phyloP scores from a whole-genome alignment of 805 yeast species.

The Torulaspora maleeae region DNA sequence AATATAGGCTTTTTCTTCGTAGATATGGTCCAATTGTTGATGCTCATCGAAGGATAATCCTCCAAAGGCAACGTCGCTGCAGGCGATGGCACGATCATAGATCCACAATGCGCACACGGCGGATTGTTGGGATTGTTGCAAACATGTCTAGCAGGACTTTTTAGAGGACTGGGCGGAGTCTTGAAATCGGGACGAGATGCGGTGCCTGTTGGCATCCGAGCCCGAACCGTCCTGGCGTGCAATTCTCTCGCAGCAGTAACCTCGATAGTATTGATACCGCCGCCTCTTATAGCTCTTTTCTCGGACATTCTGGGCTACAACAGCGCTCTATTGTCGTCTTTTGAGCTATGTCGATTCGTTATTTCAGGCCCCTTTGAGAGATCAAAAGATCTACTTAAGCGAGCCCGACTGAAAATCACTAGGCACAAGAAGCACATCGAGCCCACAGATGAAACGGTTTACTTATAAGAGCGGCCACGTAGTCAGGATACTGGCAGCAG shows the following conservation, averaged over 20 bases:
- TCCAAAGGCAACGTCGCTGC: slow-evolving; percentile 56
- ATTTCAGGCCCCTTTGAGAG: slow-evolving; percentile 2
- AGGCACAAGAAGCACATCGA: background rate
- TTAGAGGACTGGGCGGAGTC: background rate
- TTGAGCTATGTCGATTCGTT: background rate
- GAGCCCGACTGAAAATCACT: background rate
- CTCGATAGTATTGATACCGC: slow-evolving; percentile 52
- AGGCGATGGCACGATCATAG: slow-evolving; percentile 75
- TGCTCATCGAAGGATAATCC: slow-evolving; percentile 64
- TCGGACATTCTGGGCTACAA: slow-evolving; percentile 7
- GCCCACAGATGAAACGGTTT: slow-evolving; percentile 7
- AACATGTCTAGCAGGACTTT: slow-evolving; percentile 15
- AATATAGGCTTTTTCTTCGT: slow-evolving; percentile 74
- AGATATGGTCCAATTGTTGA: slow-evolving; percentile 70
- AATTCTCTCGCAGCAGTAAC: slow-evolving; percentile 60
- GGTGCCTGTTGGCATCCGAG: slow-evolving; percentile 30
- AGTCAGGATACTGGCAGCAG: slow-evolving; percentile 16
- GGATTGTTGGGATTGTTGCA: slow-evolving; percentile 40
- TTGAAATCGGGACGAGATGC: background rate
- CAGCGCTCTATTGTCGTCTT: background rate
- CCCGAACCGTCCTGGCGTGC: slow-evolving; percentile 41
- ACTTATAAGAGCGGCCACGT: slow-evolving; percentile 7
- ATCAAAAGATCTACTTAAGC: slow-evolving; percentile 3
- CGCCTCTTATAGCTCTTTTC: slow-evolving; percentile 6
- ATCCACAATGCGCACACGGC: slow-evolving; percentile 60